phyloP scores from a whole-genome alignment of 805 yeast genomes.

The Komagataella ulmi region DNA sequence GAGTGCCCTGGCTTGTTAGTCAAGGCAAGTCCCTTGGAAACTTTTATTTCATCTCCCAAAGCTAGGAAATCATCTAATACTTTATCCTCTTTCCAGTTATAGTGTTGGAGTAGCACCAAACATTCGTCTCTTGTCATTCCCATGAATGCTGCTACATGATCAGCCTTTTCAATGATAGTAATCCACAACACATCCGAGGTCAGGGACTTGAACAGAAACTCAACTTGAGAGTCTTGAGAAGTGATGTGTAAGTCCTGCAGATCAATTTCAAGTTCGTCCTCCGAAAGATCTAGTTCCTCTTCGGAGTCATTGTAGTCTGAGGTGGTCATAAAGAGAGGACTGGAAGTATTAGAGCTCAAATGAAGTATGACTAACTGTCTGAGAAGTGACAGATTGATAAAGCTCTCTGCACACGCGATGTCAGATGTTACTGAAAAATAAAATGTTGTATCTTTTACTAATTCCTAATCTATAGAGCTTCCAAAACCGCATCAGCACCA shows the following conservation, averaged over 20 bases:
- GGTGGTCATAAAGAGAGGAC: not conserved
- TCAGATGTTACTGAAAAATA: not conserved
- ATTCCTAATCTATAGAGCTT: slow-evolving; percentile 1
- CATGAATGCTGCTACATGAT: slow-evolving; percentile 21
- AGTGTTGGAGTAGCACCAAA: slow-evolving; percentile 29
- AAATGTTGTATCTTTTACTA: not conserved
- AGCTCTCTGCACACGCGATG: not conserved
- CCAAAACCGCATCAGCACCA: slow-evolving; percentile 28
- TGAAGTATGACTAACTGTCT: not conserved
- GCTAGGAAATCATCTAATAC: slow-evolving; percentile 33
- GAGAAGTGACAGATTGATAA: not conserved
- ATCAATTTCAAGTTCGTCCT: not conserved
- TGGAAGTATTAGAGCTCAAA: not conserved
- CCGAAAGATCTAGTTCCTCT: not conserved
- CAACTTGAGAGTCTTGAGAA: not conserved
- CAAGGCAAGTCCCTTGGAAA: not conserved
- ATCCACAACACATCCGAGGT: slow-evolving; percentile 18
- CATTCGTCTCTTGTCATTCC: slow-evolving; percentile 25
- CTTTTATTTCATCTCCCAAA: not conserved
- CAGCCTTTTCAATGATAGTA: slow-evolving; percentile 14
- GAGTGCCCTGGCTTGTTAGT: not conserved
- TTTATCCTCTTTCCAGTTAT: slow-evolving; percentile 46
- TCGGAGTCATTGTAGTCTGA: not conserved
- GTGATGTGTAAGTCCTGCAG: not conserved
- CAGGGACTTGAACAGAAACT: slow-evolving; percentile 4